Base-by-base conservation (phyloP, 768 basidiomycete genomes). In the Phaeotremella fagi region DNA sequence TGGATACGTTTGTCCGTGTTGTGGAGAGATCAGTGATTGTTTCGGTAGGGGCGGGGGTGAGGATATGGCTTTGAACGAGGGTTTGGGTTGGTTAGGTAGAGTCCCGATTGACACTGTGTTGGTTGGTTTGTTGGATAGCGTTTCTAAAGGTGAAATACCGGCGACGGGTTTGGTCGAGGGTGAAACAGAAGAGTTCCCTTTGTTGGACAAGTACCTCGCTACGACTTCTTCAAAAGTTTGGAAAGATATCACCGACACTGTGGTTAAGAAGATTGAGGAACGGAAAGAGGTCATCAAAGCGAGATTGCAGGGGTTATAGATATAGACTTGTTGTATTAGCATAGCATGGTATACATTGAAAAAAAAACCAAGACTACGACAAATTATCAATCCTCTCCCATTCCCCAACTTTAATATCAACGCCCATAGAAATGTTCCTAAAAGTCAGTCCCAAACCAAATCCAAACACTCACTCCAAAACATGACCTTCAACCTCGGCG, bases 1-100 rank as follows among this genome's bases (percentile, higher is more conserved):
- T 60, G 95, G 95, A 45, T 98, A 95, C 76, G 87, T 86, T 18
- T 98, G 94, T 55, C 95, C 95, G 41, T 95, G 92, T 71, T 98
- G 95, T 71, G 89, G 89, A 15, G 92, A 97, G 74, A 79, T 97
- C 62, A 89, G 85, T 78, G 89, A 94, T 72, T 82, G 95, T 49
- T 99, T 98, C 74, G 95, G 91, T 6, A 86, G 84, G 3, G 90
- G 90, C 15, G 95, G 95, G 1, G 95, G 92, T 1, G 83, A 85
- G 75, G 86, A 85, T 66, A 84, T 91, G 86, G 90, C 88, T 3
- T 78, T 79, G 57, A 80, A 80, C 46, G 88, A 92, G 65, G 80
- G 79, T 0, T 64, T 97, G 31, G 72, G 69, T 44, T 95, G 91
- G 71, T 78, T 99, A 50, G 95, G 95, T 11, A 81, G 86, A 37